Base-by-base conservation (phyloP, 75 land plant species). In the Cupressus sempervirens region DNA sequence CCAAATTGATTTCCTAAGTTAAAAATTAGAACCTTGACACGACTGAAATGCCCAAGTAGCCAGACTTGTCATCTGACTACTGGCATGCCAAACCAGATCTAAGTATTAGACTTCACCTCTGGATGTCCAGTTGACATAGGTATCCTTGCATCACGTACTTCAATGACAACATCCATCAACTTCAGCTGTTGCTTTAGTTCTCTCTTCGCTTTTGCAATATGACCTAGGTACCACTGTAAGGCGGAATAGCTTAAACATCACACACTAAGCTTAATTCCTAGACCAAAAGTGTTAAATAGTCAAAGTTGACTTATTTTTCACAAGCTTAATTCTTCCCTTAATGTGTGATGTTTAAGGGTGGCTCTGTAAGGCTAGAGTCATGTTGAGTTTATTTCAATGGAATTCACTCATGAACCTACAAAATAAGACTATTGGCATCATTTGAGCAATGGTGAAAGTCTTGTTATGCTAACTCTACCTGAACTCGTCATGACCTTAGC, bases 181-280 rank as follows among this genome's bases (percentile, higher is more conserved):
- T 93, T 94, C 10, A 98, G 88, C 82, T 96, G 98, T 35, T 95
- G 91, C 84, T 98, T 96, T 9, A 98, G 87, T 81, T 94, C 94
- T 79, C 91, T 91, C 85, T 98, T 98, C 73, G 99, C 98, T 90
- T 96, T 96, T 34, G 99, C 99, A 86, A 98, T 98, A 90, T 98
- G 99, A 48, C 99, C 99, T 40, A 98, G 99, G 86, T 98, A 98
- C 99, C 99, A 98, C 94, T 98, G 91, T 46, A 82, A n/a, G n/a
- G n/a, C n/a, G n/a, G n/a, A n/a, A n/a, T n/a, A n/a, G n/a, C n/a
- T n/a, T n/a, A n/a, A n/a, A n/a, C n/a, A n/a, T n/a, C n/a, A n/a
- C n/a, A n/a, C n/a, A n/a, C n/a, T n/a, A n/a, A n/a, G n/a, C n/a
- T n/a, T n/a, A n/a, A n/a, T n/a, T n/a, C n/a, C n/a, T n/a, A n/a